Percentiles rank a stretch among this genome's conserved stretches.
Evolutionary conservation across 768 basidiomycete genomes (phyloP).

Genomic region (Lyophyllum semitale): DNA sequence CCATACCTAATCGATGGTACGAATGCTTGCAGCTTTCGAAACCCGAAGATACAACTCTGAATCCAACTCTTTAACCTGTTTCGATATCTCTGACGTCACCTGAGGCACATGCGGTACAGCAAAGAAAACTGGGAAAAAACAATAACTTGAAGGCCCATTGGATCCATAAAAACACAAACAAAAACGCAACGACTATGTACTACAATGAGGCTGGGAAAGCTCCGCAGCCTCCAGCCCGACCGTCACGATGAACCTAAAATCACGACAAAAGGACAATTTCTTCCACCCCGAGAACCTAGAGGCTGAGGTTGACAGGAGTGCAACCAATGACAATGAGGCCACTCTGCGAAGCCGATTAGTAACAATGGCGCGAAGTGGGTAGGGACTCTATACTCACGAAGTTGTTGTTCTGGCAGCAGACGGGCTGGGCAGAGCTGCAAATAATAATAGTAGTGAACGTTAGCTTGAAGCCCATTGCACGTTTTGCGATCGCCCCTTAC

Average conservation of each 20-base stretch:
- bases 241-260: not conserved
- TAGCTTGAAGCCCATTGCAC: not conserved
- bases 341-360: conserved; percentile 18
- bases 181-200: not conserved
- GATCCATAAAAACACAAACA: not conserved
- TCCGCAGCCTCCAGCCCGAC: not conserved
- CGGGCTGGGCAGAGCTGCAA: conserved; percentile 27
- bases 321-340: conserved; percentile 40
- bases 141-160: too few species aligned
- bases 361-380: not conserved
- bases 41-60: too few species aligned
- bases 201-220: not conserved
- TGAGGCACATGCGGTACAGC: too few species aligned
- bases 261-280: not conserved
- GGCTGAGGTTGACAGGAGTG: conserved; percentile 35
- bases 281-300: not conserved
- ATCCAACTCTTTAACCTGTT: too few species aligned
- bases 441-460: not conserved
- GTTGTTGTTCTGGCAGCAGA: conserved; percentile 38
- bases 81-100: too few species aligned
- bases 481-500: not conserved
- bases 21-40: too few species aligned
- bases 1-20: too few species aligned
- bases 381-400: conserved; percentile 28
- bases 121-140: too few species aligned